Conservation (phyloP, 228 moss, liverwort and hornwort genomes). For the Sphagnum magellanicum region DNA sequence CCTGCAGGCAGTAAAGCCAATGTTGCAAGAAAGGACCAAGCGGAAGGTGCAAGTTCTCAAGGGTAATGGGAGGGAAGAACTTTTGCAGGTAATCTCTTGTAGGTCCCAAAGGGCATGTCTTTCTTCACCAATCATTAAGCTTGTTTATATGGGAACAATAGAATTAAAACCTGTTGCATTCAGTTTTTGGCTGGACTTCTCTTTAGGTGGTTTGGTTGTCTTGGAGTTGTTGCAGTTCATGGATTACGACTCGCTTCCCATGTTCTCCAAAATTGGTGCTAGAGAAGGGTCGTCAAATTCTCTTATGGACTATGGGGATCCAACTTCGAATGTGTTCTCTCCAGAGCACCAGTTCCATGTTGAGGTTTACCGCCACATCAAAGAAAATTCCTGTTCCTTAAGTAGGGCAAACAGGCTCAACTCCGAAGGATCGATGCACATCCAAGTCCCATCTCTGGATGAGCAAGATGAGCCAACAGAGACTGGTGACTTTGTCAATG, state of each 20-base stretch:
- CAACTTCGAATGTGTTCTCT: conserved; percentile 53
- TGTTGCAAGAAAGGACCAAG: conserved; percentile 96
- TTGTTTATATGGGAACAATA: no score
- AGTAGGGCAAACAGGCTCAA: conserved; percentile 20
- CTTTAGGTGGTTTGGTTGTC: neutral
- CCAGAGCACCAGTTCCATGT: conserved; percentile 67
- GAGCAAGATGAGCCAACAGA: conserved; percentile 63
- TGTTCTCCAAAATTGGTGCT: conserved; percentile 53
- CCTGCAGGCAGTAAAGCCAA: conserved; percentile 86
- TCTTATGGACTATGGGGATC: conserved; percentile 12
- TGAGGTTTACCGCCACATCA: conserved; percentile 62
- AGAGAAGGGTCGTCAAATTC: conserved; percentile 20
- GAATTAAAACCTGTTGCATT: no score
- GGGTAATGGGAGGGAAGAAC: conserved; percentile 88
- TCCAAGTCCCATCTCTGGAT: conserved; percentile 63
- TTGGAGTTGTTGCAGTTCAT: neutral
- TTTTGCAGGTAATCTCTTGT: conserved; percentile 54
- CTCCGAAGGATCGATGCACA: conserved; percentile 69
- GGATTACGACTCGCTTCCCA: conserved; percentile 42
- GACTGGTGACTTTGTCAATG: conserved; percentile 60
- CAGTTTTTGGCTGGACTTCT: neutral
- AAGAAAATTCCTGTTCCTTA: conserved; percentile 10
- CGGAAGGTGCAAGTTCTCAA: conserved; percentile 88
- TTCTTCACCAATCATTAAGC: no score
- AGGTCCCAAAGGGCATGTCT: no score